Evolutionary conservation across 768 basidiomycete species (phyloP).

Genomic region (Cyathus striatus): DNA sequence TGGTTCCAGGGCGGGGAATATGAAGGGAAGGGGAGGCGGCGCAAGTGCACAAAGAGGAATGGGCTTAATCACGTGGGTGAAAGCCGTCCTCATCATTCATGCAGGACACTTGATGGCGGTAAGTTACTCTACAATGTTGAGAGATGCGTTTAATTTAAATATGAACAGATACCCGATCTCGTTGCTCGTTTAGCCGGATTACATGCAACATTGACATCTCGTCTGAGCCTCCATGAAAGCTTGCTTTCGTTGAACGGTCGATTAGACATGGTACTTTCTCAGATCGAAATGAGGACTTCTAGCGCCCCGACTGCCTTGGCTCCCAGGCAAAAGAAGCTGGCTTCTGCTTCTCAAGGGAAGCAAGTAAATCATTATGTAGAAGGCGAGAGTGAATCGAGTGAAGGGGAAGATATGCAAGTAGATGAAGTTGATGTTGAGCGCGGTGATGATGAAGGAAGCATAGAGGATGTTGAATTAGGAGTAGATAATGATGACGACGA

Average conservation of each 20-base stretch:
- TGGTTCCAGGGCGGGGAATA: slow-evolving; percentile 62
- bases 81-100: slow-evolving; percentile 78
- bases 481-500: slow-evolving; percentile 53
- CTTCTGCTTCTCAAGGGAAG: slow-evolving; percentile 24
- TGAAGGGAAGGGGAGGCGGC: slow-evolving; percentile 75
- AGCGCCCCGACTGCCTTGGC: slow-evolving; percentile 53
- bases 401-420: slow-evolving; percentile 54
- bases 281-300: slow-evolving; percentile 87
- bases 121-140: slow-evolving; percentile 22
- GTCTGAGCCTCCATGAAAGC: slow-evolving; percentile 79
- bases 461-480: slow-evolving; percentile 76
- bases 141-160: not conserved
- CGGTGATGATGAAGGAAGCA: slow-evolving; percentile 65
- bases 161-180: slow-evolving; percentile 80
- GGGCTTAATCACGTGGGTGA: slow-evolving; percentile 71
- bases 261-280: slow-evolving; percentile 89
- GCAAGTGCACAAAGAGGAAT: slow-evolving; percentile 75
- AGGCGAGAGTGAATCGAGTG: slow-evolving; percentile 62
- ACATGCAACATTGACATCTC: slow-evolving; percentile 73
- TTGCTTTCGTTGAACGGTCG: slow-evolving; percentile 84
- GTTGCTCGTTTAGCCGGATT: slow-evolving; percentile 83
- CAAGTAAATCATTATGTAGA: slow-evolving; percentile 61
- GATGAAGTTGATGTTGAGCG: slow-evolving; percentile 62
- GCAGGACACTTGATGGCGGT: slow-evolving; percentile 94
- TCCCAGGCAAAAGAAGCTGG: slow-evolving; percentile 30